phyloP scores from a whole-genome alignment of 306 rosid species.

The Castanospermum australe region DNA sequence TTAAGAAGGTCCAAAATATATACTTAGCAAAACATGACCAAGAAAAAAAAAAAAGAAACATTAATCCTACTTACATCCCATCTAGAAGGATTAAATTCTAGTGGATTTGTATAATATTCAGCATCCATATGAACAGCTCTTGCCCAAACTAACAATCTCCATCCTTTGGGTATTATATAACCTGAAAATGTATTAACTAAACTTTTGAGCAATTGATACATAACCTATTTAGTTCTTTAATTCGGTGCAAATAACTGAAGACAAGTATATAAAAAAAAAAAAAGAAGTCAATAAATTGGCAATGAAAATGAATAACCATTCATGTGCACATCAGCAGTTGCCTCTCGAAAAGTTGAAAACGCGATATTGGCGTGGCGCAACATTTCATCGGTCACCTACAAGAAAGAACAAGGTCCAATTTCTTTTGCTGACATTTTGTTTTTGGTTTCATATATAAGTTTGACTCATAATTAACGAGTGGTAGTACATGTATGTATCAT shows the following conservation, averaged over 20 bases:
- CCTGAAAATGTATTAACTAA: slow-evolving; percentile 22
- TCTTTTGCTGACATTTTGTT: too few species aligned
- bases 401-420: background rate
- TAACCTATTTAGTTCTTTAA: too few species aligned
- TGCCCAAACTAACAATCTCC: slow-evolving; percentile 45
- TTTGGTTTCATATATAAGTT: too few species aligned
- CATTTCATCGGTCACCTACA: slow-evolving; percentile 41
- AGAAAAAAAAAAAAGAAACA: too few species aligned
- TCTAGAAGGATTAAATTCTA: slow-evolving; percentile 44
- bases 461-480: too few species aligned
- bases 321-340: slow-evolving; percentile 29
- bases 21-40: too few species aligned
- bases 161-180: slow-evolving; percentile 49
- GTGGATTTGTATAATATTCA: slow-evolving; percentile 33
- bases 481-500: too few species aligned
- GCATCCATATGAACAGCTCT: slow-evolving; percentile 37
- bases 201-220: too few species aligned
- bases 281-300: too few species aligned
- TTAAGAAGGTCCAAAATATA: too few species aligned
- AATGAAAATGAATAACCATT: slow-evolving; percentile 9
- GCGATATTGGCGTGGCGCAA: slow-evolving; percentile 24
- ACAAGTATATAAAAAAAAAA: too few species aligned
- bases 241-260: too few species aligned
- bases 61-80: slow-evolving; percentile 34
- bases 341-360: slow-evolving; percentile 46